A percentile compares a stretch with the other conserved stretches of the same genome.
phyloP scores from a whole-genome alignment of 1,284 basidiomycete species.

The Ceratobasidium sp. region DNA sequence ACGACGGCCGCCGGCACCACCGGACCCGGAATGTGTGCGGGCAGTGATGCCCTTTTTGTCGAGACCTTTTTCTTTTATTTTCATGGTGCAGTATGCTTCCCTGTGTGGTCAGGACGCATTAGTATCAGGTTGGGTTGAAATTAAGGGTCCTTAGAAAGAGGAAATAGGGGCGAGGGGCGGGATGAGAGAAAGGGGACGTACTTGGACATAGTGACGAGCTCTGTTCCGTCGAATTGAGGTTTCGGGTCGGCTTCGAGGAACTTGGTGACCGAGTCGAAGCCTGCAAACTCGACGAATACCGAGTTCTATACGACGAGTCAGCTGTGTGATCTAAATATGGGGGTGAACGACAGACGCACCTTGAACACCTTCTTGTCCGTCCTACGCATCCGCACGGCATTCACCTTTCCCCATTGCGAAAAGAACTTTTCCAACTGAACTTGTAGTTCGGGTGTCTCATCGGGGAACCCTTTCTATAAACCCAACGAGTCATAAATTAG shows the following conservation, averaged over 20 bases:
- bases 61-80: constrained; percentile 94
- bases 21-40: constrained; percentile 55
- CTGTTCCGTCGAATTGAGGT: constrained; percentile 78
- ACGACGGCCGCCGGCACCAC: constrained; percentile 47
- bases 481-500: constrained; percentile 4
- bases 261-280: constrained; percentile 73
- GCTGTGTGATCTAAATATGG: not conserved
- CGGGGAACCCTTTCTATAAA: constrained; percentile 87
- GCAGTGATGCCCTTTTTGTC: constrained; percentile 63
- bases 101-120: constrained; percentile 55
- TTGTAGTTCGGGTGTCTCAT: constrained; percentile 78
- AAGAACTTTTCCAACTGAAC: constrained; percentile 85
- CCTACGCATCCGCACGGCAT: constrained; percentile 88
- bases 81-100: constrained; percentile 94
- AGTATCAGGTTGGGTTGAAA: no score
- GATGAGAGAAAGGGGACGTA: constrained; percentile 50
- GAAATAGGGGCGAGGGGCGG: no score
- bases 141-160: no score
- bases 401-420: constrained; percentile 80
- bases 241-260: constrained; percentile 86
- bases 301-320: constrained; percentile 69
- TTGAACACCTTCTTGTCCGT: constrained; percentile 82
- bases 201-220: constrained; percentile 90
- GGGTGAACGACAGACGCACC: constrained; percentile 56
- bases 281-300: constrained; percentile 91